Evolutionary conservation across 2,329 filamentous ascomycete species (phyloP), one percentile per base, ranked within the genome.

Genomic region (Phialophora verrucosa): DNA sequence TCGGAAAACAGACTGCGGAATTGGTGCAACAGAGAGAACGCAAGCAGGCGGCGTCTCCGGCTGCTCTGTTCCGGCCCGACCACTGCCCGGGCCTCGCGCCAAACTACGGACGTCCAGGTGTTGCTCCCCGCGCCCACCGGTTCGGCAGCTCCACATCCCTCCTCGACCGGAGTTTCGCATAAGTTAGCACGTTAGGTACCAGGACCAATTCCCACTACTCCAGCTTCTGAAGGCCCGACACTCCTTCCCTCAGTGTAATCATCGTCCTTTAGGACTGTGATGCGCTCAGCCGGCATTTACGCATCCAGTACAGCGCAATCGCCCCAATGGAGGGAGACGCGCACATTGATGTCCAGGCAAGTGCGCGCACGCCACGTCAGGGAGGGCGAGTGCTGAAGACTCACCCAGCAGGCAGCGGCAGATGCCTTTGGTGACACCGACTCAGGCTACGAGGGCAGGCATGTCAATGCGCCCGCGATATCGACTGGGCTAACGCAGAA

Each of bases 291-390:
- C n/a, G 14, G 17, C 38, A n/a, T n/a, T n/a, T 6, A 44, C 38
- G 14, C 17, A 8, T 44, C n/a, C 6, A n/a, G 14, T 44, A n/a
- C 14, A 35, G 47, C 6, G 32, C 27, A 17, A 14, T 53, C 32
- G 17, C n/a, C 12, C 8, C 38, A 14, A 61, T 61, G 59, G 59
- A 61, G 44, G 44, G 47, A 35, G 59, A 31, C n/a, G 59, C 59
- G 29, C 59, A 61, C 23, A 61, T 61, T 53, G 59, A 61, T 53
- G 29, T 32, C 59, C 59, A 61, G 59, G 59, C 27, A 20, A 61
- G 47, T 53, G 12, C 7, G 23, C n/a, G 11, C 20, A 27, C 25
- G 5, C 20, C 10, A 29, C 27, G 59, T 29, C 47, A 29, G 12
- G 1, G 17, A 61, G 27, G 11, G 32, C 32, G 20, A 29, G 12